Evolutionary conservation across 345 rosid genomes (phyloP), one percentile per base, ranked within the genome.

Genomic region (Noccaea bulbosa): DNA sequence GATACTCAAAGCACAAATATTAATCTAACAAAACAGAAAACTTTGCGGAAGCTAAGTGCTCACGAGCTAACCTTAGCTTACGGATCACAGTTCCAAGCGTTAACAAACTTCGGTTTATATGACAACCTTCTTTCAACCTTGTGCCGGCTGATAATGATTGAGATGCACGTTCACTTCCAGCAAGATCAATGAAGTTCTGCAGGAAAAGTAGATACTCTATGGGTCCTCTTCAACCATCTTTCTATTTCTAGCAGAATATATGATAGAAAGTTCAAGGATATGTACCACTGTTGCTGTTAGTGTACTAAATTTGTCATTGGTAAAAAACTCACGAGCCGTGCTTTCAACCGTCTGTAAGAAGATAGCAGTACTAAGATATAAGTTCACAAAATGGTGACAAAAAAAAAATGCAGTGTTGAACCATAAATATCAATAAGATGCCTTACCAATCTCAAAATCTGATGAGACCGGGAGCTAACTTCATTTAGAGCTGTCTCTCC

Each of bases 141-240:
- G 85, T 78, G 24, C 98, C 93, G 20, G 91, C 93, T 38, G 98
- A 84, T 72, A 82, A 68, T 50, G 95, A 80, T 84, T 92, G 93
- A 70, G 98, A 92, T 54, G 97, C 97, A 63, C 93, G 97, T 79
- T 92, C 97, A 78, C 98, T 90, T 84, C 95, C 97, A 0, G 95
- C 98, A 22, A 92, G 89, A 83, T 92, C 98, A 71, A 90, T 74
- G 67, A 92, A 88, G 71, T 90, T 92, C 93, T 87, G 81, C 56
- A 49, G 17, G 65, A 63, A 61, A 67, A 7, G n/a, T 50, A 43
- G 44, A 60, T 74, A 51, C 67, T 50, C 44, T 9, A 34, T 35
- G 24, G 17, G 43, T 44, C 40, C 44, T 33, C 38, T 41, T 62
- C 15, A 58, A 45, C 41, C 10, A 51, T 20, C 7, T n/a, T 41